These are phyloP conservation scores for Citrus medica DNA, from an alignment of 345 rosid genomes.

Conservation along the genomic window DNA sequence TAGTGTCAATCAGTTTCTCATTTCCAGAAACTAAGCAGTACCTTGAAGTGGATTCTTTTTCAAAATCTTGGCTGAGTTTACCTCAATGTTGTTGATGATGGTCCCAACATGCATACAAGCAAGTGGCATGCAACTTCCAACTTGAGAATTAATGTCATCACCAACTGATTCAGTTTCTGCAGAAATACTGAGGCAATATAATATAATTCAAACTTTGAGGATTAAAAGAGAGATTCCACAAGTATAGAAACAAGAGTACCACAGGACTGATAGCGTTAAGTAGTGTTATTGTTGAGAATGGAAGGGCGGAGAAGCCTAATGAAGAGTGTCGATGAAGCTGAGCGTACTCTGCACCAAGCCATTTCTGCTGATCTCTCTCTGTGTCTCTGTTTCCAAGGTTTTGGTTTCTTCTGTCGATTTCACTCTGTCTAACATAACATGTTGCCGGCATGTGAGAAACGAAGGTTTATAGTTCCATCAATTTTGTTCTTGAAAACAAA, in stretches of 20 bases:
- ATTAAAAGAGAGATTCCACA: too few species aligned
- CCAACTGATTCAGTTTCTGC: conserved; percentile 28
- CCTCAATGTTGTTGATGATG: too few species aligned
- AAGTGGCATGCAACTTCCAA: conserved; percentile 36
- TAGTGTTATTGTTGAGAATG: too few species aligned
- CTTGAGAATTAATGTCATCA: too few species aligned
- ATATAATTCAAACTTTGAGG: too few species aligned
- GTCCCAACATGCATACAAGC: too few species aligned
- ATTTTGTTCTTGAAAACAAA: background rate
- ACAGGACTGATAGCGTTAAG: too few species aligned
- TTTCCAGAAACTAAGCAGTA: conserved; percentile 15
- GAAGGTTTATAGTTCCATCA: background rate
- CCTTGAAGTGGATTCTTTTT: too few species aligned
- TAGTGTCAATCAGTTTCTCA: conserved; percentile 63
- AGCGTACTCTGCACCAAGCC: conserved; percentile 1
- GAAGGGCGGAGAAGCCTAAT: background rate
- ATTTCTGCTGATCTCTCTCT: background rate
- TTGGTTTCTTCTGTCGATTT: background rate
- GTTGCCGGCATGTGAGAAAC: background rate
- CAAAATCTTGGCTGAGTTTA: too few species aligned
- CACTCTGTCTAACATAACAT: background rate
- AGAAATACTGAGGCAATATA: too few species aligned
- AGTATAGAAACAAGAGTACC: too few species aligned
- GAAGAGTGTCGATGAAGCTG: background rate
- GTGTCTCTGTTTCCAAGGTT: background rate